Evolutionary conservation across 2,329 filamentous ascomycete genomes (phyloP), one percentile per base, ranked within the genome.

Genomic region (Trichophyton simii): DNA sequence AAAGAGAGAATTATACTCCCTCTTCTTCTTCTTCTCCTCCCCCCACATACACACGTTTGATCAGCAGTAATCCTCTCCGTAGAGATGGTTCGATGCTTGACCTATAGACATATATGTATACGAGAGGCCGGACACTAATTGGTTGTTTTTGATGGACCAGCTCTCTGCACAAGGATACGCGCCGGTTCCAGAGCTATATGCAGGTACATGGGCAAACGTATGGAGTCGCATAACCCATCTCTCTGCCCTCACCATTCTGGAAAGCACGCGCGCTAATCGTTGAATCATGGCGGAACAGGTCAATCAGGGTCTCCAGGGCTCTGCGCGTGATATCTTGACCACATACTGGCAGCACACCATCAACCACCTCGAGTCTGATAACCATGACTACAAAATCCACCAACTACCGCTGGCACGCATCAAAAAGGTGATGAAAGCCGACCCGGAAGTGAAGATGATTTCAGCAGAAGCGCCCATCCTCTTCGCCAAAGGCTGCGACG

Each of bases 381-480:
- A 88, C 57, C 94, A 99, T 75, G 94, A 99, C 76, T 99, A 97
- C 82, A 99, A 99, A 77, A 83, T 97, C 61, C 94, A 99, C 74
- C 94, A 97, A 74, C 82, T 99, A 44, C 94, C 94, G 1, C 82
- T 99, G 46, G 94, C 94, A n/a, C 87, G 94, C 60, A 99, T 99
- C 79, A 99, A 99, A 81, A 99, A 99, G 76, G 94, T 99, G 67
- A 99, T 99, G 94, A 99, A 99, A 78, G 94, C 94, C 0, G 94
- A 99, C 68, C 94, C 94, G 0, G 94, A 99, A 70, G 94, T 99
- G 57, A 99, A 99, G 80, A 99, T 99, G 94, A 99, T 99, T 65
- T 97, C 91, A 3, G 94, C 94, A 7, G 94, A 99, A 77, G 94
- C 94, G 1, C 94, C 94, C 0, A 99, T 99, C 68, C 80, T 99